Evolutionary conservation across 1,284 basidiomycete genomes (phyloP), one percentile per base, ranked within the genome.

Genomic region (Puccinia horiana): DNA sequence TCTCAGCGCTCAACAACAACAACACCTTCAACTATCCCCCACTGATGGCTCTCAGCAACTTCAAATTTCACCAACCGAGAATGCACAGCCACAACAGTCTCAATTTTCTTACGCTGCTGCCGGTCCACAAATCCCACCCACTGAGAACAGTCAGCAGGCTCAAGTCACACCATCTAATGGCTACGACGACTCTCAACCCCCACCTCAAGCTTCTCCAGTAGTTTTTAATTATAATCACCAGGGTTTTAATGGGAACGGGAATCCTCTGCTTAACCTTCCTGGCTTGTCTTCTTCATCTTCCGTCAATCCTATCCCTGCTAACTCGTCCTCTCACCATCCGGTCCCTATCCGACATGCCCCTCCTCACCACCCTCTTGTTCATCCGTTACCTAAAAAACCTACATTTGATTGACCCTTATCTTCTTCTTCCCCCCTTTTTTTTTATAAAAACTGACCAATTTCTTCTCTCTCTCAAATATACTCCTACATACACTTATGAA

Each of bases 341-440:
- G 29, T 49, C 49, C 49, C 56, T 70, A 18, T 40, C 18, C 63
- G 63, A 14, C 52, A 37, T 61, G 69, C 29, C 32, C 76, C 77
- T 18, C 52, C 78, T n/a, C 67, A 35, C 11, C 56, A 44, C 12
- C 56, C 37, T 5, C 56, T 80, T 3, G 78, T 80, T 23, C 78
- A 80, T 73, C 78, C 78, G 8, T 63, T 80, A 29, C 78, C 78
- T 47, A 80, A 80, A 40, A 80, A 80, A 73, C 78, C 78, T 2
- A 80, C 70, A 6, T 80, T 80, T 65, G 76, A 77, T 65, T 77
- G 76, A 77, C 40, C 40, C 47, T 2, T 56, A 9, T 18, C 6
- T n/a, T 35, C 18, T 16, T n/a, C 23, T 3, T 8, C 49, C 35
- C 32, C 18, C 8, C 35, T 32, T 44, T 26, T 26, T 49, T 32